Evolutionary conservation across 495 filamentous ascomycete species (phyloP), one percentile per base, ranked within the genome.

Genomic region (Durotheca rogersii): DNA sequence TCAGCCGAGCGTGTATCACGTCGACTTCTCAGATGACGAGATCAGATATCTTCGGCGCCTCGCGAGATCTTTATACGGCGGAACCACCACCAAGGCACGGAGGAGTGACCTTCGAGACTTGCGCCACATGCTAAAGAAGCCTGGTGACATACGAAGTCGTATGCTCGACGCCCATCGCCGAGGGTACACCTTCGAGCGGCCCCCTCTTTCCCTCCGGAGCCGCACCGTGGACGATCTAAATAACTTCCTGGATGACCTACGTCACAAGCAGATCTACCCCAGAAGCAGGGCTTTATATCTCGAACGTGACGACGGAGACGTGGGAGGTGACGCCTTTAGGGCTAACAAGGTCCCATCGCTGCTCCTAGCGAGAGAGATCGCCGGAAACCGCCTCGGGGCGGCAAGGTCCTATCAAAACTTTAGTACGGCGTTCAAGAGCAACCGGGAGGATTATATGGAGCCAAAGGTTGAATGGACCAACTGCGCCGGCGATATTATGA

Each of bases 401-500:
- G 62, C 60, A 53, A 60, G 68, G 15, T 38, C 48, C 5, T 65
- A 58, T 6, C 41, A 53, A 5, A 69, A 72, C 42, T 74, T 78
- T 30, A 58, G 40, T 7, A 69, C 66, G 6, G 61, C 69, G 41
- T 64, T 74, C 16, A 60, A 41, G n/a, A 71, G 60, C 23, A 66
- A 60, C 17, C 51, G 66, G 2, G 78, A 79, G 49, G 76, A 81
- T 38, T 56, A 59, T 5, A 31, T 81, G 10, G 64, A 69, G 23
- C 65, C 68, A 7, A 62, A 67, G 33, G 61, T 68, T 0, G 72
- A 79, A 44, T 81, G 74, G 73, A 74, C 72, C 1, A 72, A 78
- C 29, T 78, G 74, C 21, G 81, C 79, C 23, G 79, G 81, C 5
- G 82, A 85, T 58, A 80, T 87, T 14, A 66, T 71, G 34, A 79